Percentiles rank a stretch among this genome's conserved stretches.
Evolutionary conservation across 2,329 filamentous ascomycete genomes (phyloP).

Genomic region (Diaporthe batatas): DNA sequence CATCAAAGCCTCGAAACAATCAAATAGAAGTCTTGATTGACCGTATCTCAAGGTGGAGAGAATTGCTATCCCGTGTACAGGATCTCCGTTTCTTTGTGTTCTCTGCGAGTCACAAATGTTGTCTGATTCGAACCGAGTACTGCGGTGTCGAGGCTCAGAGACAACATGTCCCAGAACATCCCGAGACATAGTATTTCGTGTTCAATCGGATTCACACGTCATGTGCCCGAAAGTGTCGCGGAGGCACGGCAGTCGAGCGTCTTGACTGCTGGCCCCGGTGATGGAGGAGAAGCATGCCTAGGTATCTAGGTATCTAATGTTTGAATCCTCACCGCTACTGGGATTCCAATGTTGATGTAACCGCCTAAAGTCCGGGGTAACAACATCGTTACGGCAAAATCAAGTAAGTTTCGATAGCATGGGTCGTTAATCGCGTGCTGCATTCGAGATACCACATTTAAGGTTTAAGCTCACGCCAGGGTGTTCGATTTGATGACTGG

Average conservation of each 20-base stretch:
- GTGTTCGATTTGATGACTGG: not conserved
- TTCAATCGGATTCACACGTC: slow-evolving; percentile 5
- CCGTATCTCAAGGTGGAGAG: not conserved
- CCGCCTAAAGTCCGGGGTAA: not conserved
- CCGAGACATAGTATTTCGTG: slow-evolving; percentile 14
- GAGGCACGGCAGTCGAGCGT: not conserved
- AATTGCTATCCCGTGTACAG: not conserved
- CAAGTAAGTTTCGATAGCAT: slow-evolving; percentile 1
- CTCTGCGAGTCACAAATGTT: not conserved
- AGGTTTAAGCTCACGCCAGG: not conserved
- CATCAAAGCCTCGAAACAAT: not conserved
- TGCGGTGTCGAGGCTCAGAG: slow-evolving; percentile 1
- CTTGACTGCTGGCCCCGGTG: not conserved
- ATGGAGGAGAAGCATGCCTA: not conserved
- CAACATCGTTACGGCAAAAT: not conserved
- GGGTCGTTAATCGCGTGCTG: slow-evolving; percentile 15
- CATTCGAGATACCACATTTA: not conserved
- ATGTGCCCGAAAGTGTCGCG: not conserved
- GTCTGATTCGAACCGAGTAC: not conserved
- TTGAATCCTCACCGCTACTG: slow-evolving; percentile 14
- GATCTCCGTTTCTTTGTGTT: not conserved
- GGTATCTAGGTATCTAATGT: not conserved
- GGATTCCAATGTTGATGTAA: not conserved
- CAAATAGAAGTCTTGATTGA: not conserved
- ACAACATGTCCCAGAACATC: slow-evolving; percentile 4